Evolutionary conservation across 768 basidiomycete species (phyloP).

Genomic region (Mycena amicta): DNA sequence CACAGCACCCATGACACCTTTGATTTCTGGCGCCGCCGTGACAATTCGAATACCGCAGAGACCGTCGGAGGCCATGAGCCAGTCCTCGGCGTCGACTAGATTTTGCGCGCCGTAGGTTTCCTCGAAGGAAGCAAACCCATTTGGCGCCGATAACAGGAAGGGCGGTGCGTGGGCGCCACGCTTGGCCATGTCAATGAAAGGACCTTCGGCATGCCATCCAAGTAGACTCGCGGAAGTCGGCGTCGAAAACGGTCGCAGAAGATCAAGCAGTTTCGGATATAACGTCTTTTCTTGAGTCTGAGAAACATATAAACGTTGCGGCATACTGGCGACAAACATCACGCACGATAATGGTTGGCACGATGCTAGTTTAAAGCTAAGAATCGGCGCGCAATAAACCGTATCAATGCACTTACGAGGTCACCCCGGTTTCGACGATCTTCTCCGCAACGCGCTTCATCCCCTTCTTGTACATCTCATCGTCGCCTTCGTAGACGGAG

Average conservation of each 20-base stretch:
- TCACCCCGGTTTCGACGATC: conserved; percentile 87
- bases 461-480: conserved; percentile 66
- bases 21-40: conserved; percentile 85
- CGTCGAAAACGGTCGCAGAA: conserved; percentile 69
- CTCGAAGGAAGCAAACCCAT: conserved; percentile 72
- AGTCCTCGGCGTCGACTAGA: conserved; percentile 64
- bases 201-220: conserved; percentile 92
- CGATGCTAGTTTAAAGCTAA: conserved; percentile 35
- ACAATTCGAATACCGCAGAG: conserved; percentile 75
- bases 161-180: conserved; percentile 80
- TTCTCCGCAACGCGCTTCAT: conserved; percentile 71
- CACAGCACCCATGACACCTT: conserved; percentile 77
- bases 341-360: conserved; percentile 74
- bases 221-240: conserved; percentile 70
- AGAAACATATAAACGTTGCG: conserved; percentile 1
- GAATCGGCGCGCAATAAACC: no score
- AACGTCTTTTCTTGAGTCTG: conserved; percentile 80
- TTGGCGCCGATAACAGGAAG: conserved; percentile 61
- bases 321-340: no score
- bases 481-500: conserved; percentile 75
- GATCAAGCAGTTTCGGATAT: conserved; percentile 68
- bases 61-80: conserved; percentile 54
- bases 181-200: conserved; percentile 81
- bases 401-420: conserved; percentile 69
- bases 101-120: conserved; percentile 72